phyloP scores from a whole-genome alignment of 2,329 filamentous ascomycete species.

The Gnomoniopsis smithogilvyi region DNA sequence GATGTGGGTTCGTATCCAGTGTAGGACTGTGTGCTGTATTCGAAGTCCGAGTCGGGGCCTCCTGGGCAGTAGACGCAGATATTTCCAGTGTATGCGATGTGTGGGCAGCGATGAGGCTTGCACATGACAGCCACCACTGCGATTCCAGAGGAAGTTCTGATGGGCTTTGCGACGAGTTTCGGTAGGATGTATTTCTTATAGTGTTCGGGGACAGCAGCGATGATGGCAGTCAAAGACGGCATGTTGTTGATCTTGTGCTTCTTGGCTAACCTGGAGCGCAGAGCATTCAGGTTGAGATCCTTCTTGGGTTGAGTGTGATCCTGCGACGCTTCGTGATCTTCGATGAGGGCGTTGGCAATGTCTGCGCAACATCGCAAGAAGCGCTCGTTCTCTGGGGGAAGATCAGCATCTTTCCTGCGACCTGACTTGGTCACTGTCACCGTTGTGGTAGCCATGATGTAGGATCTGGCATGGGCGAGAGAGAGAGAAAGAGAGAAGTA shows the following conservation, averaged over 20 bases:
- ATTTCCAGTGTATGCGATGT: constrained; percentile 97
- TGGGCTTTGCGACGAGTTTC: constrained; percentile 95
- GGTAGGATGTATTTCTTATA: constrained; percentile 99
- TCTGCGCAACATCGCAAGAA: constrained; percentile 94
- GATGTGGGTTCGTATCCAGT: constrained; percentile 98
- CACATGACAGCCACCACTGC: constrained; percentile 99
- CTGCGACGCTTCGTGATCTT: constrained; percentile 82
- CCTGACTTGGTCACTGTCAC: constrained; percentile 60
- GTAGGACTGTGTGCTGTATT: constrained; percentile 98
- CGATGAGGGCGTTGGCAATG: constrained; percentile 88
- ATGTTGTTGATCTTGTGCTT: constrained; percentile 88
- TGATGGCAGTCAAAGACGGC: constrained; percentile 92
- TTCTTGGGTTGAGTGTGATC: constrained; percentile 70
- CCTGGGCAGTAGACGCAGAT: constrained; percentile 99
- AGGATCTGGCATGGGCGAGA: neutral
- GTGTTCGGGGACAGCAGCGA: constrained; percentile 96
- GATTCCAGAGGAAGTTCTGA: constrained; percentile 92
- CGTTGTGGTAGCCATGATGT: constrained; percentile 28
- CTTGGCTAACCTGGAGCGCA: constrained; percentile 84
- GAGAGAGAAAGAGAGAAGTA: neutral
- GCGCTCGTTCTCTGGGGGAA: constrained; percentile 90
- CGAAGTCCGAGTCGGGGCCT: constrained; percentile 96
- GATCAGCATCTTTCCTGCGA: constrained; percentile 68
- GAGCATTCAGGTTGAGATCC: constrained; percentile 88
- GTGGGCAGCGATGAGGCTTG: constrained; percentile 95